These are phyloP conservation scores for Nowakowskiella sp. DNA, from an alignment of 192 early-diverging fungal genomes.

Conservation along the genomic window DNA sequence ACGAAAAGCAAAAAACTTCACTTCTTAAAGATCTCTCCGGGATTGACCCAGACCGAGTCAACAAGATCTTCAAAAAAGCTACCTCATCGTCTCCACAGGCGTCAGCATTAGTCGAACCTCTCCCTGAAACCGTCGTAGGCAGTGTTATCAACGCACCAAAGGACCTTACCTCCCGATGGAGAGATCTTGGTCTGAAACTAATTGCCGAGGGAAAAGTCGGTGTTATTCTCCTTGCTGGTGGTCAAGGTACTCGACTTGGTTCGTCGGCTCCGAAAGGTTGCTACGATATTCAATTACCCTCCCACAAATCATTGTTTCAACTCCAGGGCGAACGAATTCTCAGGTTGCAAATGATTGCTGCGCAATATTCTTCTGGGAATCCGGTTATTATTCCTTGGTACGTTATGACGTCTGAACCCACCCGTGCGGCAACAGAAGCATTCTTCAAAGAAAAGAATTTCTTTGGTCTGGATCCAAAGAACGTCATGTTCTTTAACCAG, in stretches of 20 bases:
- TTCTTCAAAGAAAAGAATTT: conserved; percentile 75
- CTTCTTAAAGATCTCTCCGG: conserved; percentile 59
- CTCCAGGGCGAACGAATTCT: conserved; percentile 91
- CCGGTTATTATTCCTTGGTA: conserved; percentile 86
- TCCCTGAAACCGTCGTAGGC: conserved; percentile 50
- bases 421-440: conserved; percentile 62
- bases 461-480: conserved; percentile 78
- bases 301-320: conserved; percentile 81
- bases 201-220: conserved; percentile 86
- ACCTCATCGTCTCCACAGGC: conserved; percentile 38
- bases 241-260: conserved; percentile 78
- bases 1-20: conserved; percentile 39
- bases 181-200: conserved; percentile 60
- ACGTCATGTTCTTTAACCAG: conserved; percentile 96
- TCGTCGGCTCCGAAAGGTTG: conserved; percentile 85
- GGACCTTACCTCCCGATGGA: conserved; percentile 58
- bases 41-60: conserved; percentile 74
- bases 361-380: conserved; percentile 15
- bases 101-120: conserved; percentile 44
- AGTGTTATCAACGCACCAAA: conserved; percentile 27
- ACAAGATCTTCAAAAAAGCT: conserved; percentile 75
- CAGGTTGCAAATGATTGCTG: conserved; percentile 67
- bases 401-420: conserved; percentile 97
- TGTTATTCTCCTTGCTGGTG: conserved; percentile 89
- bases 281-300: conserved; percentile 89